Evolutionary conservation across 805 yeast species (phyloP).

Genomic region (Yarrowia hollandica): DNA sequence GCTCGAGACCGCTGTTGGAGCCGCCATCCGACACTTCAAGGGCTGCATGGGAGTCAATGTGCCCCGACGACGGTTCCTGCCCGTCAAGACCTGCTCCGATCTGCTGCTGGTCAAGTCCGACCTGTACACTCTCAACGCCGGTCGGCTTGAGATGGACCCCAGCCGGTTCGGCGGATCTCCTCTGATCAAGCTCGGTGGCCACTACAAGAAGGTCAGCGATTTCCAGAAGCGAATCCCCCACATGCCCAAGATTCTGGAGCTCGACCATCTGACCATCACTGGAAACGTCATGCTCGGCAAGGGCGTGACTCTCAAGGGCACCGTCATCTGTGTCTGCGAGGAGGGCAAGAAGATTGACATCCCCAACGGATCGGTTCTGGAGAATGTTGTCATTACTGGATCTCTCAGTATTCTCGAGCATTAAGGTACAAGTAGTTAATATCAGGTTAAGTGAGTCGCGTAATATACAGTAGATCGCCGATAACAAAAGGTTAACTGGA

Average conservation of each 20-base stretch:
- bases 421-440: conserved; percentile 40
- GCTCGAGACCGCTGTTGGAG: conserved; percentile 98
- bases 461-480: too few species aligned
- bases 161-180: conserved; percentile 90
- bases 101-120: conserved; percentile 92
- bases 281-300: conserved; percentile 94
- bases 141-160: conserved; percentile 81
- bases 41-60: conserved; percentile 98
- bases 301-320: conserved; percentile 88
- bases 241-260: conserved; percentile 93
- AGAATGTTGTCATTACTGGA: conserved; percentile 96
- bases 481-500: too few species aligned
- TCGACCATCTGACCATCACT: conserved; percentile 95
- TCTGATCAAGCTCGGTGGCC: conserved; percentile 91
- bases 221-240: conserved; percentile 89
- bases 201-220: conserved; percentile 91
- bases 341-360: conserved; percentile 96
- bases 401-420: conserved; percentile 93
- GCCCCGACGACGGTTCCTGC: conserved; percentile 96
- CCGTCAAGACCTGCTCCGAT: conserved; percentile 97
- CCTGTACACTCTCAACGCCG: conserved; percentile 85
- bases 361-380: conserved; percentile 93
- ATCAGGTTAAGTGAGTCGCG: neutral
- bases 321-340: conserved; percentile 95
- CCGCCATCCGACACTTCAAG: conserved; percentile 93